Evolutionary conservation across 2,329 filamentous ascomycete species (phyloP), one percentile per base, ranked within the genome.

Genomic region (Epichloe gansuensis): DNA sequence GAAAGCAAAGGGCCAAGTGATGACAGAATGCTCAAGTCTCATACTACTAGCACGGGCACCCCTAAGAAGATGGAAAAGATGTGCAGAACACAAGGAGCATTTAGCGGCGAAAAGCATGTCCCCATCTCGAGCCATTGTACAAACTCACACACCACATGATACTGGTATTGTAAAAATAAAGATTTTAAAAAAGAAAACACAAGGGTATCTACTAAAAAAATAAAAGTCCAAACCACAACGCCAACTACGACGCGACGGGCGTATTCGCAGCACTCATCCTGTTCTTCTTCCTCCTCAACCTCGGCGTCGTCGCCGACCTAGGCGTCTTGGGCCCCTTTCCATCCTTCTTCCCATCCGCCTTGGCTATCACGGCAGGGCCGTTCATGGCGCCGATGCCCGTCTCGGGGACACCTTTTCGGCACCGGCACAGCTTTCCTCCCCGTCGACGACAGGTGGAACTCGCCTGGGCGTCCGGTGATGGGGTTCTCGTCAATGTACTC

Each of bases 401-500:
- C 25, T 64, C 59, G 46, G 64, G 64, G 58, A 4, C 58, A 59
- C 44, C 63, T 58, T 45, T 65, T 65, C 2, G 65, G 66, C 23
- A 67, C 63, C 15, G 61, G 62, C 4, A 66, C 63, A 2, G 64
- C 60, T 60, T 77, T 77, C 51, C 80, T 74, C 1, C 81, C 81
- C 0, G 80, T 83, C 7, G 78, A 81, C 8, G 77, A 76, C 11
- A 84, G 72, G 58, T 83, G 80, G 64, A 85, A 85, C 51, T 82
- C 79, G 48, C 82, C 82, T 1, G 82, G 82, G 34, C 76, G 74
- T 48, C 82, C 82, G 0, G 80, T 83, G 59, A 85, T 84, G 43
- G 81, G 80, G 58, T 83, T 85, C 64, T 84, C 79, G 65, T 85
- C 80, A 66, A 85, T 78, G 62, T 81, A 85, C 57, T 85, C 81